phyloP scores from a whole-genome alignment of 129 eudicot genomes.

The sunflower (Helianthus annuus) region DNA sequence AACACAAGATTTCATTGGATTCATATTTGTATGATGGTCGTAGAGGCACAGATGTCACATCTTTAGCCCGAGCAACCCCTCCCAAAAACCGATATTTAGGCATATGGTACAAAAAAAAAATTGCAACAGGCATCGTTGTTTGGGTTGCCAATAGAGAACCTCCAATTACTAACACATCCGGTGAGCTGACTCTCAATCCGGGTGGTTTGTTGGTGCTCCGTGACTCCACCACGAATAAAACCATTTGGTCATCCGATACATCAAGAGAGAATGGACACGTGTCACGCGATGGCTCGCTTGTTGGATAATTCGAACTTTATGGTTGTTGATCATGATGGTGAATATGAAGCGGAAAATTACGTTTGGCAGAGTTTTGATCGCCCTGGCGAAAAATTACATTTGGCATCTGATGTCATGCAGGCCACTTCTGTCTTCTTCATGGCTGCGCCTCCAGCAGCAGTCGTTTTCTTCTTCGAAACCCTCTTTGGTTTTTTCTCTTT shows the following conservation, averaged over 20 bases:
- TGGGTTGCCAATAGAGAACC: constrained; percentile 33
- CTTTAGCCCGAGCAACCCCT: not conserved
- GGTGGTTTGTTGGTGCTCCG: constrained; percentile 23
- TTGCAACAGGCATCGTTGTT: constrained; percentile 18
- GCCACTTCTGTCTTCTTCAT: too few species aligned
- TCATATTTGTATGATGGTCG: too few species aligned
- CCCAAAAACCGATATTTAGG: constrained; percentile 21
- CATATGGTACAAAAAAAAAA: constrained; percentile 29
- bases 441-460: too few species aligned
- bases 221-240: not conserved
- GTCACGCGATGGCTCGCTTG: constrained; percentile 8
- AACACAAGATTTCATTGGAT: too few species aligned
- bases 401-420: too few species aligned
- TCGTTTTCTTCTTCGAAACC: too few species aligned
- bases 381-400: not conserved
- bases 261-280: not conserved
- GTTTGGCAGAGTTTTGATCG: constrained; percentile 44
- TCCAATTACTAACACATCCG: constrained; percentile 10
- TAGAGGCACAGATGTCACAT: too few species aligned
- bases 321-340: not conserved
- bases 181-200: constrained; percentile 2
- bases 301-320: constrained; percentile 31
- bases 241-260: constrained; percentile 25
- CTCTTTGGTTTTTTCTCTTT: too few species aligned
- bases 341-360: not conserved